A percentile compares a stretch with the other conserved stretches of the same genome.
Evolutionary conservation across 1,284 basidiomycete genomes (phyloP).

Genomic region (Tausonia pullulans): DNA sequence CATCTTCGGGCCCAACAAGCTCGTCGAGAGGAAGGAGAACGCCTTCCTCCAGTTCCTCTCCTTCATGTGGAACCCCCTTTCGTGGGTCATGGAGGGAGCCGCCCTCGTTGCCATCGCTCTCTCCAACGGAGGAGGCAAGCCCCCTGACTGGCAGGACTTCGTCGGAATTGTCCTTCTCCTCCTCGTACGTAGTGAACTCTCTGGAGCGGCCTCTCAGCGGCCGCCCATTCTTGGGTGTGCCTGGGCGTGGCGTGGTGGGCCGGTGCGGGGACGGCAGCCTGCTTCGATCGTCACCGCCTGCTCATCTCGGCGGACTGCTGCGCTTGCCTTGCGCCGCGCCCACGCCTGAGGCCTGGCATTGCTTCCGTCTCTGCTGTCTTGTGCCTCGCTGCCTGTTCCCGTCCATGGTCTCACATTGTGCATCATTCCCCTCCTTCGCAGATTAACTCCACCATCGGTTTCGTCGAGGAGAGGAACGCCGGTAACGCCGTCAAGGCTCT

Average conservation of each 20-base stretch:
- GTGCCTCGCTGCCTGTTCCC: not conserved
- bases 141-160: constrained; percentile 97
- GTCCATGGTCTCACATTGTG: not conserved
- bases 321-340: no score
- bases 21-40: constrained; percentile 82
- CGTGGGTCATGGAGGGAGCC: constrained; percentile 99
- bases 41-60: constrained; percentile 61
- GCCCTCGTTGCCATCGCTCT: constrained; percentile 92
- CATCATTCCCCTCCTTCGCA: not conserved
- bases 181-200: constrained; percentile 3
- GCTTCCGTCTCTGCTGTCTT: not conserved
- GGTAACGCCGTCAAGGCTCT: constrained; percentile 98
- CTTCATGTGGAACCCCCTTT: constrained; percentile 98
- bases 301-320: no score
- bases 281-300: no score
- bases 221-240: no score
- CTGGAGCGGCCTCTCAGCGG: no score
- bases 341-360: no score
- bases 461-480: constrained; percentile 93
- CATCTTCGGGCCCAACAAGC: constrained; percentile 92
- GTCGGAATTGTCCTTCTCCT: constrained; percentile 87
- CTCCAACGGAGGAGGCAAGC: constrained; percentile 74
- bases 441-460: constrained; percentile 94
- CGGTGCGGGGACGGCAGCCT: no score
- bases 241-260: no score